Evolutionary conservation across 148 eudicot species (phyloP), one percentile per base, ranked within the genome.

Genomic region (Heliosperma pusillum): DNA sequence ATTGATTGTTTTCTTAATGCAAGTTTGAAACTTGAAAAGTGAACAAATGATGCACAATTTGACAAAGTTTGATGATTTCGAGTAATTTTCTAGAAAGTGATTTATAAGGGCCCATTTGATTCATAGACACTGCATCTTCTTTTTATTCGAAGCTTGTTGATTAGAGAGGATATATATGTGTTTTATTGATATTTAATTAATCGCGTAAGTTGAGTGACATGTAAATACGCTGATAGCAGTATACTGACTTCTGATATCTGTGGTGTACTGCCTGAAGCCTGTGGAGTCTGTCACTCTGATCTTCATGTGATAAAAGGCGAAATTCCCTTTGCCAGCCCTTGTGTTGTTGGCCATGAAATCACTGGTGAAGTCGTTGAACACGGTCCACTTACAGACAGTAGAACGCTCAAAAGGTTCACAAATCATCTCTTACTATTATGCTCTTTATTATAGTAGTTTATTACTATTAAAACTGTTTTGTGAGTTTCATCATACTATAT

Each of bases 281-380:
- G 99, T 79, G 99, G 99, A 70, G 97, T 96, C 21, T 96, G 99
- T 85, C 99, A 96, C 82, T 96, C 99, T 50, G 99, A 96, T 78
- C 93, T 96, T 42, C 99, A 96, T 72, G 99, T 96, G 57, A 83
- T 96, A 17, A 96, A 96, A 85, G 99, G 99, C 74, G 99, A 96
- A 80, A 82, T 96, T 79, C 97, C 94, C 13, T 96, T 96, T 82
- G 72, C 97, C 57, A 96, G 90, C 78, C 99, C 99, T 72, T 96
- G 99, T 84, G 91, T 89, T 50, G 63, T 96, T 53, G 99, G 99
- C 68, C 99, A 96, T 75, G 99, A 96, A 88, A 96, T 96, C 52
- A 96, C 99, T 4, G 99, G 99, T 72, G 99, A 96, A 85, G 97
- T 96, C 66, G 91, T 96, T 55, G 97, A 92, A 81, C 96, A 87